Evolutionary conservation across 192 early-diverging fungal genomes (phyloP), one percentile per base, ranked within the genome.

Genomic region (Rhizophagus sp.): DNA sequence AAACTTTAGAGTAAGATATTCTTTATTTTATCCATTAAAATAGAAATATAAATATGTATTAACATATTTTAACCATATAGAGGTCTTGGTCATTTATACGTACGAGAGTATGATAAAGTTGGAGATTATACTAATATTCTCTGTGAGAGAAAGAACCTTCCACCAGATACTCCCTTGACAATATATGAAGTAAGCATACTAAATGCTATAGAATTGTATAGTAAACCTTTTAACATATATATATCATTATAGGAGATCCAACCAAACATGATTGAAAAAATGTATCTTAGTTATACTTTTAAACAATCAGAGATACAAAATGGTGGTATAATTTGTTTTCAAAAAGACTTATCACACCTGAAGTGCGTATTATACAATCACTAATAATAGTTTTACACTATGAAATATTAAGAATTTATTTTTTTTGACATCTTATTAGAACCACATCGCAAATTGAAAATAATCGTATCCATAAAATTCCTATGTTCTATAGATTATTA

Each of bases 271-370:
- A 93, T 99, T 69, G 96, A 98, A 62, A 77, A 80, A 34, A 90
- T 95, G 85, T 91, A 95, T 67, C 41, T 80, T 13, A 84, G 87
- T 41, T 41, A 73, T 41, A 93, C 93, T 3, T 97, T 97, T 82
- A 57, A 68, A 4, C 69, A 83, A 36, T 91, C 93, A 19, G 97
- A 99, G 81, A 91, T 99, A 64, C 93, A 95, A 82, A 93, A 93
- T 72, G 98, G 98, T 47, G 98, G 98, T 81, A 98, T 99, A 73
- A 89, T 99, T 73, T 93, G 89, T 79, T 92, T 93, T 83, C 96
- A 97, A 84, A 84, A 83, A 25, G 84, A 83, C 24, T 78, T 91
- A 24, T 57, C 78, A 72, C 66, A 66, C 81, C 33, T 82, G 78
- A 41, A 83, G 36, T 36, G 36, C 6, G 36, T 36, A 36, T 36